Percentiles rank a stretch among this genome's conserved stretches.
These are phyloP conservation scores for Davidsoniella neocaledoniae DNA, from an alignment of 2,329 filamentous ascomycete species.

Conservation along the genomic window DNA sequence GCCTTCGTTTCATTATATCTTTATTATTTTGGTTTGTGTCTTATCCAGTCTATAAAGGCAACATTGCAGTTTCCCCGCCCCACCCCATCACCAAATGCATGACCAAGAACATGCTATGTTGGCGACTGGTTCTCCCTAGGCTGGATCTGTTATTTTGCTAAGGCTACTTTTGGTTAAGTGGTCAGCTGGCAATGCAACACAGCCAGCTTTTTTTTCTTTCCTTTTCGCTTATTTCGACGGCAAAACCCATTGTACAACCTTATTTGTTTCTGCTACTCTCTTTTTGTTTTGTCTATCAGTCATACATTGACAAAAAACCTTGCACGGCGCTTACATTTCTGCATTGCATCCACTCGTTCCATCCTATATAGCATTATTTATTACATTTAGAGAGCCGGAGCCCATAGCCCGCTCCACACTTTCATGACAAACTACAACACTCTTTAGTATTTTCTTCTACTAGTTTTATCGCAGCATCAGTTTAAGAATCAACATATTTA, in stretches of 20 bases:
- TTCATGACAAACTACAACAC: not conserved
- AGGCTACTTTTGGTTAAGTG: not conserved
- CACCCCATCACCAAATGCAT: not conserved
- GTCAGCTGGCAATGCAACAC: too few species aligned
- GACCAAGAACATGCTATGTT: not conserved
- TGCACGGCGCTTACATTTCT: not conserved
- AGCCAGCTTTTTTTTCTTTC: not conserved
- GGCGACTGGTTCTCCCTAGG: not conserved
- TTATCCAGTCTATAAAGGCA: too few species aligned
- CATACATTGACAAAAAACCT: not conserved
- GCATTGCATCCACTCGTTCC: conserved; percentile 3
- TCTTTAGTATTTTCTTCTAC: not conserved
- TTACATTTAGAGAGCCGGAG: too few species aligned
- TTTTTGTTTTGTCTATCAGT: not conserved
- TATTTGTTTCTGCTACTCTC: not conserved
- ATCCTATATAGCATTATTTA: not conserved
- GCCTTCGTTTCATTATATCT: too few species aligned
- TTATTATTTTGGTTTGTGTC: too few species aligned
- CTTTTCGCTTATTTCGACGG: conserved; percentile 2
- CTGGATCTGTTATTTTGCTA: not conserved
- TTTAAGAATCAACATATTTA: conserved; percentile 1
- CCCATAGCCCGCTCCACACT: not conserved
- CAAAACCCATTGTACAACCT: conserved; percentile 1
- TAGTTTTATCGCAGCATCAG: too few species aligned
- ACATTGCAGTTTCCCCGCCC: too few species aligned